These are phyloP conservation scores for Bombardia bombarda DNA, from an alignment of 495 filamentous ascomycete genomes.

Conservation along the genomic window DNA sequence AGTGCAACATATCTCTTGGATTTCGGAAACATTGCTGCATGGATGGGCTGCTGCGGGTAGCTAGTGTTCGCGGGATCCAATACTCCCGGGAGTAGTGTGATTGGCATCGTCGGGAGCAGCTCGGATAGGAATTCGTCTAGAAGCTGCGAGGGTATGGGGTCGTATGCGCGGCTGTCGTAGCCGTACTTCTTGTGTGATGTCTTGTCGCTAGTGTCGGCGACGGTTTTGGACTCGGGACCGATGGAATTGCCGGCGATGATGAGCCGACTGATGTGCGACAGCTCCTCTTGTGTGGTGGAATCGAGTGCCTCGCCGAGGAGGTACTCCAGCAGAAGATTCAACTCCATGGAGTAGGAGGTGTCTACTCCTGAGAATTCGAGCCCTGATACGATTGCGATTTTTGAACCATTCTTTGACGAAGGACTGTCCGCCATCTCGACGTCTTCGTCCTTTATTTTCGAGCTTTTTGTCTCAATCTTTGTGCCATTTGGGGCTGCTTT, in stretches of 20 bases:
- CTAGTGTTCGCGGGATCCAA: constrained; percentile 73
- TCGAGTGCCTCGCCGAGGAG: constrained; percentile 75
- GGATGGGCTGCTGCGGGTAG: constrained; percentile 75
- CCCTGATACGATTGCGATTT: constrained; percentile 81
- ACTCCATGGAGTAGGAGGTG: constrained; percentile 56
- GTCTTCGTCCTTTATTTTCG: constrained; percentile 29
- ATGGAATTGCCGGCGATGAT: constrained; percentile 92
- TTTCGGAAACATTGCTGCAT: constrained; percentile 72
- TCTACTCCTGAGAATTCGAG: constrained; percentile 70
- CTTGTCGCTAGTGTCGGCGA: constrained; percentile 29
- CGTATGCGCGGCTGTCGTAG: constrained; percentile 83
- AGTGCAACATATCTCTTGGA: constrained; percentile 57
- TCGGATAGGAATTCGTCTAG: constrained; percentile 76
- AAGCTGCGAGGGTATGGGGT: constrained; percentile 70
- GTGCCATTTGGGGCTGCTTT: constrained; percentile 8
- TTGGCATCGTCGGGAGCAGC: constrained; percentile 71
- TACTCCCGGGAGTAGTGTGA: constrained; percentile 71
- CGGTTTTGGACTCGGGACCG: constrained; percentile 30
- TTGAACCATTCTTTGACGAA: constrained; percentile 23
- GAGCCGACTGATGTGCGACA: constrained; percentile 69
- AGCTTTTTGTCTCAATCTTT: constrained; percentile 8
- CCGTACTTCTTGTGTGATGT: constrained; percentile 72
- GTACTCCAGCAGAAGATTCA: constrained; percentile 78
- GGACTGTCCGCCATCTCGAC: constrained; percentile 36
- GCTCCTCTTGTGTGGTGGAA: constrained; percentile 43